phyloP scores from a whole-genome alignment of 2,329 filamentous ascomycete species.

The Tolypocladium pustulatum region DNA sequence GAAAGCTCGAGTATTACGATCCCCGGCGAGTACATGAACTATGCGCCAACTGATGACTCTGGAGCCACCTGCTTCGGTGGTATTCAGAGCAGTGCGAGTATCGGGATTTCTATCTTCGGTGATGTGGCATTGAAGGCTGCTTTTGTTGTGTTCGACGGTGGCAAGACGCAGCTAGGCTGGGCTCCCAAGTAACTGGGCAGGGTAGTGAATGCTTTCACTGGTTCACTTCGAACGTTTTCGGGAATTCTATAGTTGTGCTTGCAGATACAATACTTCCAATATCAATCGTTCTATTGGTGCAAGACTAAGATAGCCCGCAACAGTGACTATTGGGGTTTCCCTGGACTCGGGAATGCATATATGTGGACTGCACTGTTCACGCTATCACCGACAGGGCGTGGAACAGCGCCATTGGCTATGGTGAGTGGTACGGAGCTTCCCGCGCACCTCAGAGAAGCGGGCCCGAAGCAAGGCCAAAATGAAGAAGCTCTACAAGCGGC shows the following conservation, averaged over 20 bases:
- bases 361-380: too few species aligned
- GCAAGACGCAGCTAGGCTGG: slow-evolving; percentile 39
- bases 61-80: slow-evolving; percentile 52
- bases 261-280: neutral
- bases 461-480: too few species aligned
- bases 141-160: slow-evolving; percentile 45
- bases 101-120: slow-evolving; percentile 45
- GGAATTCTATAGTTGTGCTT: neutral
- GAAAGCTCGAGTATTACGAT: slow-evolving; percentile 45
- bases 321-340: too few species aligned
- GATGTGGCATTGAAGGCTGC: slow-evolving; percentile 50
- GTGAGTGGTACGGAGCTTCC: too few species aligned
- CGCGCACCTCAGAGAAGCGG: too few species aligned
- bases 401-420: too few species aligned
- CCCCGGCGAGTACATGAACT: slow-evolving; percentile 42
- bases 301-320: neutral
- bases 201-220: too few species aligned
- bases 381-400: too few species aligned
- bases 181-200: slow-evolving; percentile 4
- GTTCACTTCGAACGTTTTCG: neutral
- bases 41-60: slow-evolving; percentile 28
- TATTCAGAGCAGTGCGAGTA: slow-evolving; percentile 43
- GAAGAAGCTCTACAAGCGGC: too few species aligned
- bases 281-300: neutral
- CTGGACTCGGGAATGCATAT: too few species aligned